Evolutionary conservation across 2,329 filamentous ascomycete genomes (phyloP), one percentile per base, ranked within the genome.

Genomic region (Neofusicoccum sp.): DNA sequence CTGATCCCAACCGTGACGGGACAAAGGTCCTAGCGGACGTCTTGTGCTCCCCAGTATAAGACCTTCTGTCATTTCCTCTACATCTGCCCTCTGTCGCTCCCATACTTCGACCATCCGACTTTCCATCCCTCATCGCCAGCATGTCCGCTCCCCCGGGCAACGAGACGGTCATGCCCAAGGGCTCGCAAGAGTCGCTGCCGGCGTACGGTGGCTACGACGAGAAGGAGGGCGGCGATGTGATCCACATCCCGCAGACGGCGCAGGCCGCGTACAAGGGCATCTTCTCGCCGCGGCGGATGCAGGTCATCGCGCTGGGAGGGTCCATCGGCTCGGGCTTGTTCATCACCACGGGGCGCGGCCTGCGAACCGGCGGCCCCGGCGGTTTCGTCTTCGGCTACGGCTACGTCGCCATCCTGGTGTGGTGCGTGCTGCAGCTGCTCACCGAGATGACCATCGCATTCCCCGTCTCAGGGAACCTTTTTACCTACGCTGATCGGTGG

Each of bases 391-490:
- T 76, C 6, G 74, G 66, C 11, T 76, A 70, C 58, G 63, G 63
- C 36, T 65, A 66, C 38, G 66, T 69, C 14, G 67, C 66, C 58
- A 65, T 67, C 4, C 70, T 69, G 60, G 69, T 74, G 6, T 73
- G 68, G 66, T 70, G 70, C 14, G 68, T 72, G 14, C 65, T 75
- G 2, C 67, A 74, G 41, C 67, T 69, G 4, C 62, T 75, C 14
- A 66, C 66, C 6, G 74, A 76, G 56, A 74, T 76, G 73, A 74
- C 73, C 1, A 71, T 76, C 44, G 68, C 69, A 3, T 75, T 75
- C 44, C 74, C 74, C 1, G 68, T 68, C 1, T 72, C 73, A 30
- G 72, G 73, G 6, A 75, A 72, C 56, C 75, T 71, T 59, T 73
- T 76, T 64, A 72, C 75, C 61, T 75, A 72, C 62, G 73, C 72